Conservation (phyloP, 1,284 basidiomycete species). For the Cryptococcus jaspeensis region DNA sequence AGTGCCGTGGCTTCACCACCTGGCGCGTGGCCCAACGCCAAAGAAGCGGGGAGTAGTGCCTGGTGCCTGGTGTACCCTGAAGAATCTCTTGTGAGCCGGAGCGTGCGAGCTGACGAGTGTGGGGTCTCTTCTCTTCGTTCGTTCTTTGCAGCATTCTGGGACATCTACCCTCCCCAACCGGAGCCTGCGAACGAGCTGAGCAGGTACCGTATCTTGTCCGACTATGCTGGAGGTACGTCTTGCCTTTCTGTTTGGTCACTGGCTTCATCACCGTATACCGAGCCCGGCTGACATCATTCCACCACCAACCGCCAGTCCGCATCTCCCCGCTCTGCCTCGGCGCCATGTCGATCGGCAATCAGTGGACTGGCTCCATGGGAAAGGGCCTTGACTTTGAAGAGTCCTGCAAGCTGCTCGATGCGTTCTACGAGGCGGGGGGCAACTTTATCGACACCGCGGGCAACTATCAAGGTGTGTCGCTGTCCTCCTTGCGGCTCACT, state of each 20-base stretch:
- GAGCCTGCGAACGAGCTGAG: constrained; percentile 40
- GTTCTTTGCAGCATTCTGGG: too few species aligned
- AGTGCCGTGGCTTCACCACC: too few species aligned
- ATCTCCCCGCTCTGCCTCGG: constrained; percentile 11
- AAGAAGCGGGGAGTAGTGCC: too few species aligned
- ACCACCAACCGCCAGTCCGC: not conserved
- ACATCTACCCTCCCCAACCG: too few species aligned
- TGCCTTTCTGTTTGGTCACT: too few species aligned
- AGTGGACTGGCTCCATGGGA: constrained; percentile 1
- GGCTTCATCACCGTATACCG: not conserved
- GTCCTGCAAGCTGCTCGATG: too few species aligned
- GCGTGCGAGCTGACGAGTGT: too few species aligned
- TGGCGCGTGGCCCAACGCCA: too few species aligned
- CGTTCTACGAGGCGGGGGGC: constrained; percentile 36
- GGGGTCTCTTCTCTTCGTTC: too few species aligned
- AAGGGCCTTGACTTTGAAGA: constrained; percentile 10
- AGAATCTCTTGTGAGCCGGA: too few species aligned
- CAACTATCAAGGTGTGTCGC: constrained; percentile 6
- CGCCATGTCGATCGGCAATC: constrained; percentile 5
- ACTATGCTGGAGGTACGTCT: constrained; percentile 50
- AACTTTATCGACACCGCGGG: constrained; percentile 48
- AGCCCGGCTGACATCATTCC: not conserved
- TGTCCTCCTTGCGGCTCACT: not conserved
- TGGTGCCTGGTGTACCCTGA: too few species aligned
- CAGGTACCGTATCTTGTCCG: constrained; percentile 53